These are phyloP conservation scores for Penicillium argentinense DNA, from an alignment of 495 filamentous ascomycete genomes.

Conservation along the genomic window DNA sequence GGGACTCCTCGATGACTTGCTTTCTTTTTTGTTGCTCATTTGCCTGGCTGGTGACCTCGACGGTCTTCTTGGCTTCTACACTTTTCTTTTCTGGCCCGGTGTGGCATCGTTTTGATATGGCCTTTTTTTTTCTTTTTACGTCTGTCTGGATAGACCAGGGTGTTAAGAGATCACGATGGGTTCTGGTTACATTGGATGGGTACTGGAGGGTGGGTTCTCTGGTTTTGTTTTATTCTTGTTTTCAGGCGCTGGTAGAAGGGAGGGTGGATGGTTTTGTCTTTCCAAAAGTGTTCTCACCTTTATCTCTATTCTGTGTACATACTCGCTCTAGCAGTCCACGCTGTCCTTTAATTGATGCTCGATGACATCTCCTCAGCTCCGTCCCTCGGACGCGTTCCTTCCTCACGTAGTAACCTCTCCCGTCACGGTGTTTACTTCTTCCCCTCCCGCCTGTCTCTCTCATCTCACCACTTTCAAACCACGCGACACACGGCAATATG, in stretches of 20 bases:
- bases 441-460: not conserved
- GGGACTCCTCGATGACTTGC: slow-evolving; percentile 36
- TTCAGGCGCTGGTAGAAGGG: slow-evolving; percentile 14
- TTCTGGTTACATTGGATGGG: slow-evolving; percentile 22
- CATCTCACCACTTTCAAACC: no score
- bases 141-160: slow-evolving; percentile 32
- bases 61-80: slow-evolving; percentile 12
- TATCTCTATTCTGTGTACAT: not conserved
- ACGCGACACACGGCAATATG: slow-evolving; percentile 11
- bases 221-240: slow-evolving; percentile 8
- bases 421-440: not conserved
- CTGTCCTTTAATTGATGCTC: not conserved
- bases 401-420: no score
- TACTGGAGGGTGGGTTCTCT: slow-evolving; percentile 21
- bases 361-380: not conserved
- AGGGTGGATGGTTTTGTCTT: not conserved
- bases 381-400: slow-evolving; percentile 5
- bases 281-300: not conserved
- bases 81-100: slow-evolving; percentile 17
- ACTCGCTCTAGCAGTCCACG: not conserved
- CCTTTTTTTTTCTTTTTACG: slow-evolving; percentile 17
- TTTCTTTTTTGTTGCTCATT: slow-evolving; percentile 16
- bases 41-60: slow-evolving; percentile 14
- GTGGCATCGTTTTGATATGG: not conserved
- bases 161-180: slow-evolving; percentile 24